Base-by-base conservation (phyloP, 345 rosid genomes). In the Conringia planisiliqua region DNA sequence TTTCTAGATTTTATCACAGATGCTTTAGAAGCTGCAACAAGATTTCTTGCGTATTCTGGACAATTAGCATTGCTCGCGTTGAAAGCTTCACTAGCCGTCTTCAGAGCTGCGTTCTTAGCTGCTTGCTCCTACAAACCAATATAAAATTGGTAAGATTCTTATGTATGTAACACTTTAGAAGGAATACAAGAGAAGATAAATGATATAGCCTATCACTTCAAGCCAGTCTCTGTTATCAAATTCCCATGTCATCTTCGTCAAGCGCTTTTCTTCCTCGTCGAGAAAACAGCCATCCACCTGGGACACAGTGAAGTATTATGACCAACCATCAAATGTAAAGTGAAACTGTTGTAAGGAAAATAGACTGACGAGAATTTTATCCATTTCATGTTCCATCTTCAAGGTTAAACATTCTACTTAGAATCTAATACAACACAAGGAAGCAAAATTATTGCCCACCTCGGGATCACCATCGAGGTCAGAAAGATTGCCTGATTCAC, bases 81-180 rank as follows among this genome's bases (percentile, higher is more conserved):
- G 9, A 82, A 76, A 14, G 86, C 51, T 7, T 43, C 18, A n/a
- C 0, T n/a, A 46, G 51, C 51, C 20, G 20, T 6, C 51, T 46
- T 46, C 10, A 44, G 50, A 44, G 51, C 24, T 46, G 10, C 24
- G 17, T 46, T 95, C 80, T 94, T 94, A 27, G 87, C 97, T 62
- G 90, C 98, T 85, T 91, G 95, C 82, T 90, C 97, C 98, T 91
- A 84, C 27, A 74, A 68, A 71, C 7, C 63, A 58, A 29, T 35
- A 60, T 39, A 66, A 66, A 26, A 7, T 20, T 33, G 14, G 24
- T 43, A 68, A 69, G 48, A 40, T 51, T 29, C 10, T 59, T 39
- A 38, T 52, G 52, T 26, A 39, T 44, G 48, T 16, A 54, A 60
- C 27, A 66, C 17, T 46, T 60, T 9, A 48, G 29, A 72, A n/a